These are phyloP conservation scores for Pseudogymnoascus sp. DNA, from an alignment of 2,329 filamentous ascomycete species.

Conservation along the genomic window DNA sequence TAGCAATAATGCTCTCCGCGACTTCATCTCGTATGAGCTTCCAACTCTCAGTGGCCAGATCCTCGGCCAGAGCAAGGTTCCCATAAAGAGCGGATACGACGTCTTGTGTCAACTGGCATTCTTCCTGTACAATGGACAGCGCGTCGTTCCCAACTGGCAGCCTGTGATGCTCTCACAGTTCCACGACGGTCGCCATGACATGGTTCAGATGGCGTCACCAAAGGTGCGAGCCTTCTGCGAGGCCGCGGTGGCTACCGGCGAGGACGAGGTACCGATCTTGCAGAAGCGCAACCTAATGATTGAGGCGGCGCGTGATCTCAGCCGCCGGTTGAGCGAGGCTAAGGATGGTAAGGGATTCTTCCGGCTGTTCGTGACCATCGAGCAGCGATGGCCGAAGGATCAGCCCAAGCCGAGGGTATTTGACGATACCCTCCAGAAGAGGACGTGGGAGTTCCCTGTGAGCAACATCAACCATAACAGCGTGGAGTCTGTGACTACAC, in stretches of 20 bases:
- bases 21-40: constrained; percentile 12
- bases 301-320: constrained; percentile 6
- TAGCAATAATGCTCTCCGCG: constrained; percentile 3
- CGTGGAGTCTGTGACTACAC: constrained; percentile 4
- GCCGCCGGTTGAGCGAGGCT: not conserved
- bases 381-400: not conserved
- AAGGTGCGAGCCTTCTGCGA: constrained; percentile 16
- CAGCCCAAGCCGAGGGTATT: not conserved
- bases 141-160: constrained; percentile 17
- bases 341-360: constrained; percentile 4
- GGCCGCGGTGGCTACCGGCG: constrained; percentile 5
- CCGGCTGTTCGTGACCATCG: not conserved
- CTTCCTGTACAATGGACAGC: constrained; percentile 16
- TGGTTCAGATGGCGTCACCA: constrained; percentile 16
- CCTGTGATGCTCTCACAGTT: constrained; percentile 18
- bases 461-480: constrained; percentile 5
- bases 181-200: constrained; percentile 19
- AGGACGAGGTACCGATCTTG: constrained; percentile 13
- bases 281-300: not conserved
- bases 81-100: constrained; percentile 17
- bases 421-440: not conserved
- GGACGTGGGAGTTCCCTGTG: not conserved
- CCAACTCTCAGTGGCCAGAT: constrained; percentile 12
- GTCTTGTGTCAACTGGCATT: constrained; percentile 19
- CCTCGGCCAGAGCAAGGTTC: constrained; percentile 5